phyloP scores from a whole-genome alignment of 805 yeast genomes.

The Saccharomycopsis olivae region DNA sequence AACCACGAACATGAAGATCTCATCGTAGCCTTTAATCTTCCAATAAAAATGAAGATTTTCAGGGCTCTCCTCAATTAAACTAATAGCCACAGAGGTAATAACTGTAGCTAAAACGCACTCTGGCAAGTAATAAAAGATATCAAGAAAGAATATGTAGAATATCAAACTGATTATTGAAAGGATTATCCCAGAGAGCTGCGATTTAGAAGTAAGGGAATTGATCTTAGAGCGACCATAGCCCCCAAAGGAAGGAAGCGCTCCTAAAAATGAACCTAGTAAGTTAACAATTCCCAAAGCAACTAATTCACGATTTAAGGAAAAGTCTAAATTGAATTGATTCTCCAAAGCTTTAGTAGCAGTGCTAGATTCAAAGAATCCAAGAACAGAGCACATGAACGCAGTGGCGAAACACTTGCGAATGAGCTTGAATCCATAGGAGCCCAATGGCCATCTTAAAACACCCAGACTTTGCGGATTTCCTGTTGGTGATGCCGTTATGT shows the following conservation, averaged over 20 bases:
- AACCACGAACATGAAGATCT: constrained; percentile 22
- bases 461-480: constrained; percentile 4
- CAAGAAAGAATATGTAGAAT: constrained; percentile 21
- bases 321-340: constrained; percentile 51
- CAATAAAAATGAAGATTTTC: constrained; percentile 33
- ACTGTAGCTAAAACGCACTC: constrained; percentile 35
- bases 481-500: constrained; percentile 25
- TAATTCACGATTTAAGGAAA: constrained; percentile 84
- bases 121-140: constrained; percentile 31
- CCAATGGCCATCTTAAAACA: background rate
- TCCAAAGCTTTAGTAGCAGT: constrained; percentile 87
- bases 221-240: constrained; percentile 92
- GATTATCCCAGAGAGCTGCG: constrained; percentile 18
- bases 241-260: constrained; percentile 83
- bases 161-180: constrained; percentile 18
- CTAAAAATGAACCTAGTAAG: constrained; percentile 41
- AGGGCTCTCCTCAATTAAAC: constrained; percentile 36
- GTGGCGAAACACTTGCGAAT: constrained; percentile 25
- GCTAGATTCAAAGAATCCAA: constrained; percentile 89
- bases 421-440: constrained; percentile 21
- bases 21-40: constrained; percentile 32
- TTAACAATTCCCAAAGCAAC: constrained; percentile 82
- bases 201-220: constrained; percentile 50
- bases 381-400: constrained; percentile 47
- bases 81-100: constrained; percentile 34